These are phyloP conservation scores for Colletotrichum sp. DNA, from an alignment of 2,329 filamentous ascomycete genomes.

Conservation along the genomic window DNA sequence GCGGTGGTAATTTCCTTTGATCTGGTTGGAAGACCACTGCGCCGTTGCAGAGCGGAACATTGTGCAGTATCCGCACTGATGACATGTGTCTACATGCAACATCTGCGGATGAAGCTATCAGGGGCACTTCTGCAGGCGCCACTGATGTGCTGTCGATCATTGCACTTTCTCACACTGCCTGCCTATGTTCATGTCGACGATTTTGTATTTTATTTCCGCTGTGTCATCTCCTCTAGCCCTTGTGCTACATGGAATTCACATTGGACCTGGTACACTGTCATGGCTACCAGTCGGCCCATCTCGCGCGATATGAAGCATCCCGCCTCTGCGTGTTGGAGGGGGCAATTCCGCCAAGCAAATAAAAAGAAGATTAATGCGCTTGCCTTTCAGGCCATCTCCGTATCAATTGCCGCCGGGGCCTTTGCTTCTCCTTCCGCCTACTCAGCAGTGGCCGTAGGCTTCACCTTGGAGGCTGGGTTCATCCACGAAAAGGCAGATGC, in stretches of 20 bases:
- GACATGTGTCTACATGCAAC: background rate
- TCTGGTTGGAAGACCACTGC: background rate
- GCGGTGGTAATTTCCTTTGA: background rate
- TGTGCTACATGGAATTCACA: background rate
- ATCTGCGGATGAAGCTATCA: background rate
- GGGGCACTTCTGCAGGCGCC: background rate
- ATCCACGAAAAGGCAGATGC: conserved; percentile 95
- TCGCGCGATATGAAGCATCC: conserved; percentile 7
- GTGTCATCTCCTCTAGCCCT: conserved; percentile 2
- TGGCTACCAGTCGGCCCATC: conserved; percentile 2
- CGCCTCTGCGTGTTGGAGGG: background rate
- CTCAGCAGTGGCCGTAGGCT: conserved; percentile 31
- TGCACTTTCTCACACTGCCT: background rate
- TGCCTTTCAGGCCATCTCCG: background rate
- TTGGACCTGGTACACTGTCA: conserved; percentile 10
- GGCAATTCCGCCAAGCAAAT: conserved; percentile 10
- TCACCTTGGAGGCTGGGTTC: conserved; percentile 58
- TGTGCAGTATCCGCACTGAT: background rate
- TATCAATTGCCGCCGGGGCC: conserved; percentile 9
- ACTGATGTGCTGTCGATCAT: background rate
- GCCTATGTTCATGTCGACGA: background rate
- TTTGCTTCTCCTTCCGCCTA: background rate
- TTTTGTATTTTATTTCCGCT: background rate
- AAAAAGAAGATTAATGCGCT: conserved; percentile 15
- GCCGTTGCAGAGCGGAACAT: background rate